Conservation (phyloP, 805 yeast species). For the Wickerhamomyces bisporus region DNA sequence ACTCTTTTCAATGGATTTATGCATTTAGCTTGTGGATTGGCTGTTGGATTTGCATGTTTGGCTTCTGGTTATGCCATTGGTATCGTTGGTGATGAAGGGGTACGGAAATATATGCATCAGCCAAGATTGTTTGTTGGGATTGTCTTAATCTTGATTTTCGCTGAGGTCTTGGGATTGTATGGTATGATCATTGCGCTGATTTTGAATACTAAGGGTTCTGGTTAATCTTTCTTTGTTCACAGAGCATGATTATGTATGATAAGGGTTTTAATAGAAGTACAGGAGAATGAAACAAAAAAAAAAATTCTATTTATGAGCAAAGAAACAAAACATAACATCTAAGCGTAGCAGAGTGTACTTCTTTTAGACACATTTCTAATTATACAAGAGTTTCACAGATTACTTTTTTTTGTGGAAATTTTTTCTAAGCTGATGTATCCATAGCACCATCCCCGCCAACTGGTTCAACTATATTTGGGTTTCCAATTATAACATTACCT, state of each 20-base stretch:
- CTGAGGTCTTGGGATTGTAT: constrained; percentile 84
- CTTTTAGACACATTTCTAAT: too few species aligned
- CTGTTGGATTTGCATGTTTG: constrained; percentile 94
- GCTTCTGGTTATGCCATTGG: constrained; percentile 97
- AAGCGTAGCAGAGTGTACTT: too few species aligned
- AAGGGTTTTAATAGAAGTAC: too few species aligned
- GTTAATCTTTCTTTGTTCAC: constrained; percentile 29
- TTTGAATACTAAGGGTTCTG: constrained; percentile 83
- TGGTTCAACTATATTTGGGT: constrained; percentile 23
- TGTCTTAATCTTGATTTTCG: constrained; percentile 82
- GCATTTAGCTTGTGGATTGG: constrained; percentile 94
- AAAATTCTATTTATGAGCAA: neutral
- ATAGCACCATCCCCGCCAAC: constrained; percentile 37
- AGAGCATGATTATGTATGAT: too few species aligned
- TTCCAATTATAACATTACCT: constrained; percentile 62
- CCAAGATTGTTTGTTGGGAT: constrained; percentile 87
- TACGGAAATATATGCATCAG: constrained; percentile 81
- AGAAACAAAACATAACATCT: neutral
- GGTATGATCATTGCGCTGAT: constrained; percentile 96
- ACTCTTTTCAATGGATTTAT: constrained; percentile 93
- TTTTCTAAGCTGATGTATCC: constrained; percentile 32
- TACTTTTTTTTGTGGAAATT: too few species aligned
- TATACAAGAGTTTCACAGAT: too few species aligned
- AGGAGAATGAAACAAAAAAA: neutral
- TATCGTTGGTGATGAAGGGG: constrained; percentile 91